These are phyloP conservation scores for Picea abies DNA, from an alignment of 83 land plant species.

Conservation along the genomic window DNA sequence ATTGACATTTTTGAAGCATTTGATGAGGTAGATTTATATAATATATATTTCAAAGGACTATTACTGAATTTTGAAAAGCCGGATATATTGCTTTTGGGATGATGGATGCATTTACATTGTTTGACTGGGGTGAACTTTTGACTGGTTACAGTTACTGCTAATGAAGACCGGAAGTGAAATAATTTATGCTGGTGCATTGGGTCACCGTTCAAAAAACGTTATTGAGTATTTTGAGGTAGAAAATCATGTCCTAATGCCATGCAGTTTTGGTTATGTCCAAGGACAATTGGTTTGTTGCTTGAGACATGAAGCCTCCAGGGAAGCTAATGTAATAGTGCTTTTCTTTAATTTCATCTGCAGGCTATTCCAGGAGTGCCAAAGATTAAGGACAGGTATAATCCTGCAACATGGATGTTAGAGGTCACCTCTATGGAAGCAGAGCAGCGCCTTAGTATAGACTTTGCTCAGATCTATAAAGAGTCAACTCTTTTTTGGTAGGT, in stretches of 20 bases:
- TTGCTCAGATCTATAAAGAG: slow-evolving; percentile 48
- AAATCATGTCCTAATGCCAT: background rate
- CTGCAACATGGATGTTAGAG: slow-evolving; percentile 88
- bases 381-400: slow-evolving; percentile 63
- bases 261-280: background rate
- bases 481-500: slow-evolving; percentile 55
- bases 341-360: slow-evolving; percentile 26
- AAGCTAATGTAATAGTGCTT: background rate
- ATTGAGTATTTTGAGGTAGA: slow-evolving; percentile 59
- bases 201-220: slow-evolving; percentile 39
- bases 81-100: too few relatives aligned
- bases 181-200: slow-evolving; percentile 53
- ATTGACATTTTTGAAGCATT: too few relatives aligned
- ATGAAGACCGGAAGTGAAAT: slow-evolving; percentile 50
- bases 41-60: too few relatives aligned
- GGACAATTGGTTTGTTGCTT: background rate
- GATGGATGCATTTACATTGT: too few relatives aligned
- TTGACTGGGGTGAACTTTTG: background rate
- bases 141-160: slow-evolving; percentile 39
- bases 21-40: too few relatives aligned
- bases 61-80: too few relatives aligned
- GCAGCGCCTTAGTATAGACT: slow-evolving; percentile 47
- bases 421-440: slow-evolving; percentile 62
- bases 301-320: too few relatives aligned
- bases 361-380: slow-evolving; percentile 61